Conservation (phyloP, 495 filamentous ascomycete species). For the Aspergillus diversus region DNA sequence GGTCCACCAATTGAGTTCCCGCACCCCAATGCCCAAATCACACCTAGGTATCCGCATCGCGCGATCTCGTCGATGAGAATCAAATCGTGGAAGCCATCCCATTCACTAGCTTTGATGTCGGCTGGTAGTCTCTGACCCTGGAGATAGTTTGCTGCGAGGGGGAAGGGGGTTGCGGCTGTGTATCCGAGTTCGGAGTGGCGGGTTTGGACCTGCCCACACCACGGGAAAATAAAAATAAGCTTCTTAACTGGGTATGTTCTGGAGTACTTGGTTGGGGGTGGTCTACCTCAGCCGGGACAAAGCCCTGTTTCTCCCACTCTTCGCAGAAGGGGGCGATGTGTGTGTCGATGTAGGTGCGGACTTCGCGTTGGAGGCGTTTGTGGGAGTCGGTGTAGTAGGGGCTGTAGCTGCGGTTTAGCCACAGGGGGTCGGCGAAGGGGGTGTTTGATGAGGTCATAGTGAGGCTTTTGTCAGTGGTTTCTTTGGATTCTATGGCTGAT, state of each 20-base stretch:
- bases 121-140: slow-evolving; percentile 34
- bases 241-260: too few relatives aligned
- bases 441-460: slow-evolving; percentile 3
- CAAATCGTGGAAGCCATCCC: slow-evolving; percentile 46
- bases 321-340: slow-evolving; percentile 46
- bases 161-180: slow-evolving; percentile 28
- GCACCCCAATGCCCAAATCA: slow-evolving; percentile 47
- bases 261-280: too few relatives aligned
- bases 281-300: slow-evolving; percentile 29
- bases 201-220: slow-evolving; percentile 24
- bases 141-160: slow-evolving; percentile 26
- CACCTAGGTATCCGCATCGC: slow-evolving; percentile 40
- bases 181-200: slow-evolving; percentile 29
- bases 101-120: slow-evolving; percentile 34
- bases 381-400: slow-evolving; percentile 78
- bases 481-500: neutral
- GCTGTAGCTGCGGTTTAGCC: slow-evolving; percentile 68
- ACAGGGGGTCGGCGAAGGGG: slow-evolving; percentile 74
- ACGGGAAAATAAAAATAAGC: too few relatives aligned
- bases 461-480: neutral
- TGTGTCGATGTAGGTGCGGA: slow-evolving; percentile 67
- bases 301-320: slow-evolving; percentile 34
- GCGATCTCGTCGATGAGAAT: slow-evolving; percentile 47
- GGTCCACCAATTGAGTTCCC: slow-evolving; percentile 52
- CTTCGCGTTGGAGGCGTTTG: slow-evolving; percentile 62